Conservation (phyloP, 345 rosid species). For the Noccaea caerulescens region DNA sequence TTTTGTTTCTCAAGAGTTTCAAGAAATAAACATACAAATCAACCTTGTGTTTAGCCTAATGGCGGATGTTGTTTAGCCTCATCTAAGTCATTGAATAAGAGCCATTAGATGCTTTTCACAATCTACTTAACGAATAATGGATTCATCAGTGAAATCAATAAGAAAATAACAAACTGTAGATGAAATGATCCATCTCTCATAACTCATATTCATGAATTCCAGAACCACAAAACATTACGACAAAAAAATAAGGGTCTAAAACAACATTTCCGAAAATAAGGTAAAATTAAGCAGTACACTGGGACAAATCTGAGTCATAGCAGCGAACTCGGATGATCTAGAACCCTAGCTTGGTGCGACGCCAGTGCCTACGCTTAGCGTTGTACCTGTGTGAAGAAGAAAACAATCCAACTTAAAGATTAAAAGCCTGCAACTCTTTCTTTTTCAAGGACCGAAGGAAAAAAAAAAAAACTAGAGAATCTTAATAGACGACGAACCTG, state of each 20-base stretch:
- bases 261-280: neutral
- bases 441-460: neutral
- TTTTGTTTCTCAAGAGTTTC: neutral
- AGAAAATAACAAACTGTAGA: neutral
- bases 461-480: neutral
- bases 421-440: constrained; percentile 4
- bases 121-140: neutral
- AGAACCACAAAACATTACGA: neutral
- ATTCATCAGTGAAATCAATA: neutral
- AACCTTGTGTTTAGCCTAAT: neutral
- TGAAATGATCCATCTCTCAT: constrained; percentile 2
- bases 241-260: neutral
- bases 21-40: constrained; percentile 11
- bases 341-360: constrained; percentile 62
- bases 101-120: neutral
- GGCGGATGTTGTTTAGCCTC: neutral
- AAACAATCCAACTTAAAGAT: neutral
- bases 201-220: constrained; percentile 18
- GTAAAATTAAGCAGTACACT: neutral
- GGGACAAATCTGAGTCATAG: constrained; percentile 3
- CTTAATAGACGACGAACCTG: constrained; percentile 40
- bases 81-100: neutral
- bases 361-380: constrained; percentile 75
- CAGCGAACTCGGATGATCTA: constrained; percentile 26
- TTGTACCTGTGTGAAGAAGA: constrained; percentile 51